Base-by-base conservation (phyloP, 106 monocot species). In the Phalaenopsis equestris region DNA sequence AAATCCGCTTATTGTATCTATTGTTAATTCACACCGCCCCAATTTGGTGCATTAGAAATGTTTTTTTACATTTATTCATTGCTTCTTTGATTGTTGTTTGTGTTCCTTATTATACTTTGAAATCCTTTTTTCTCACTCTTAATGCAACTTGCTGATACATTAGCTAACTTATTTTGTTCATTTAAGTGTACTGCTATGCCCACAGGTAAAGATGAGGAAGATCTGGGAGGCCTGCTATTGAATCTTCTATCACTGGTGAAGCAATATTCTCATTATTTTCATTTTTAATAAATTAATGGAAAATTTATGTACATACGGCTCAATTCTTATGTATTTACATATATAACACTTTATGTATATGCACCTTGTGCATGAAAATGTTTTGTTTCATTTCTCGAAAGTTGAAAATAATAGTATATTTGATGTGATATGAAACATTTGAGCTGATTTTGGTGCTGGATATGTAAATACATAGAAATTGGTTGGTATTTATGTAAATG, bases 241-340 rank as follows among this genome's bases (percentile, higher is more conserved):
- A 81, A 82, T 38, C 79, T 93, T 74, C 80, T 93, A 85, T 10
- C 67, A 82, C 81, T 93, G 90, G 93, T 93, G 49, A 81, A 48
- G 81, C 30, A 48, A n/a, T 37, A 10, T 5, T 46, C 43, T 83
- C 67, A 36, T 23, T 49, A 41, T 56, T 78, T 21, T 37, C 49
- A 24, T 67, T 4, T 45, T 67, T 36, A 30, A 24, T 67, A 67
- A 67, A 5, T 30, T 67, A 67, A 8, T 30, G 30, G 30, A 30
- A 30, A 30, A 30, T 30, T 30, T 30, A 30, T 30, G 0, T 30
- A 30, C 30, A 30, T 30, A 30, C 30, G 30, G 0, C 30, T 30
- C 30, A 30, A 30, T 30, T 30, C 30, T 30, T 30, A 30, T 30
- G 30, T 30, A 30, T 30, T 30, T 30, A 0, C 30, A 30, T 30